Base-by-base conservation (phyloP, 305 asterid species). In the Solanum hybrid region DNA sequence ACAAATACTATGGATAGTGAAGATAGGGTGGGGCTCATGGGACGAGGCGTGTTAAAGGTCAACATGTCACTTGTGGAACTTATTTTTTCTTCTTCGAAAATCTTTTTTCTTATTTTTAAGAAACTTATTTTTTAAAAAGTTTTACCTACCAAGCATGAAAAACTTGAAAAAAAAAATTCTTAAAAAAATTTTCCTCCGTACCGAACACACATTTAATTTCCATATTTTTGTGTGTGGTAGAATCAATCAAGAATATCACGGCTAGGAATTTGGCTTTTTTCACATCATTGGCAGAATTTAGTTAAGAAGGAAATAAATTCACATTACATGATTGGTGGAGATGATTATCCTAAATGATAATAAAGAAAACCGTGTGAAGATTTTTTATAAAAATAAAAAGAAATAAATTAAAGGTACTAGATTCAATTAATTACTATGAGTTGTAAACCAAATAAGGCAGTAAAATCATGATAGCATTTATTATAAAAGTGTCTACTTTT, bases 251-350 rank as follows among this genome's bases (percentile, higher is more conserved):
- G 12, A 51, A 84, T 84, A 61, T 61, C 88, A 85, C 88, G 88
- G 76, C 76, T 51, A 11, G 46, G 88, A 85, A 85, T 85, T 85
- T 85, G 88, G 88, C 88, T 31, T 85, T 85, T 61, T 31, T 57
- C 12, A 85, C 33, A 85, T 85, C 18, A 85, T 85, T 85, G 76
- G 31, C 18, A 85, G 88, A 85, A 37, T 36, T 36, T 28, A 10
- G 75, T 18, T 34, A 16, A 18, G 16, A 31, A 83, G 73, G 11
- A 46, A 57, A 85, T 57, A 85, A 83, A 46, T 36, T 35, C 22
- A 85, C 31, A 85, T 26, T 83, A 71, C 88, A 85, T 85, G 88
- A 85, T 85, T 51, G 46, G 88, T 85, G 88, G 88, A 85, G 76
- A 29, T 83, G 40, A 29, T 46, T 22, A 81, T 39, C 12, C n/a